Evolutionary conservation across 352 stramenopile genomes (phyloP), one percentile per base, ranked within the genome.

Genomic region (Phytophthora hybrid): DNA sequence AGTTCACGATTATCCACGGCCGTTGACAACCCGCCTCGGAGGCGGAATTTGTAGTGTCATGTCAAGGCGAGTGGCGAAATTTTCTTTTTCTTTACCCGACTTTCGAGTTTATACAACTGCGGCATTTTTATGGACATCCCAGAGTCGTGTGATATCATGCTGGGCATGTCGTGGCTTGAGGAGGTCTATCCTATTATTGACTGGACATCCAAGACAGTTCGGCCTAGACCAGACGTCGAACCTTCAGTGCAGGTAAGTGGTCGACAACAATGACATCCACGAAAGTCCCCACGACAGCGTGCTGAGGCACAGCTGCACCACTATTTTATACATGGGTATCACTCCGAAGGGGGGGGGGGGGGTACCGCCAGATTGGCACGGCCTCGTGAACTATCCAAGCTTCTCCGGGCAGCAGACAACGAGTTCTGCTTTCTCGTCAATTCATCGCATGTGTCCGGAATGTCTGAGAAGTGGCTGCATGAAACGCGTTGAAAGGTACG

Each of bases 71-170:
- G 57, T 63, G 57, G 39, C 37, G 23, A 6, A 10, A 26, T 37
- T 55, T 31, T 63, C 57, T 23, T 19, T 54, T 63, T 52, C n/a
- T 41, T 26, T 63, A 44, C 21, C 37, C 5, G 14, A 54, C 18
- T 63, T 63, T 34, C 9, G 5, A 51, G 14, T 8, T 21, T 73
- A 60, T 26, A 64, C 41, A 2, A 60, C 39, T 55, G 18, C 19
- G 54, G 46, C 59, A 2, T 68, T 73, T 11, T 53, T 73, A 68
- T 73, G 51, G 59, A 67, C 0, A 59, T 73, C 46, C 39, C 66
- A 1, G 66, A 63, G n/a, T 26, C 37, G 0, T 55, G 44, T n/a
- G 46, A 73, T 5, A 21, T 63, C 3, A 63, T 73, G 51, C 18
- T 73, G 1, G 66, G 59, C 4, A 68, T 73, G 29, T 53, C 59